Conservation (phyloP, 192 early-diverging fungal species). For the Gamsiella multidivaricata region DNA sequence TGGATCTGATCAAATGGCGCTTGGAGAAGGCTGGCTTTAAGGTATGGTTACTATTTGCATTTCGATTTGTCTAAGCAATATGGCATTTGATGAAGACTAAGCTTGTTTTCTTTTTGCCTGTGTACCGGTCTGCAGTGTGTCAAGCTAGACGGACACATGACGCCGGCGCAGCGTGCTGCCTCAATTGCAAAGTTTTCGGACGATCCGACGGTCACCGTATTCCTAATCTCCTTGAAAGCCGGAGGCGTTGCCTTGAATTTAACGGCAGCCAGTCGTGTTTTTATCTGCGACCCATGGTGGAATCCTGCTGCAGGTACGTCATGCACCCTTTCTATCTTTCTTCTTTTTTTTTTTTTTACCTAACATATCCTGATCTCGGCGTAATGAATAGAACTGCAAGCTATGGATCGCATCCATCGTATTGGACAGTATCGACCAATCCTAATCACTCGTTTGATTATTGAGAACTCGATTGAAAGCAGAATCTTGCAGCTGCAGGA, state of each 20-base stretch:
- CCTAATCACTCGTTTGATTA: constrained; percentile 87
- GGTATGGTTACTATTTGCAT: no score
- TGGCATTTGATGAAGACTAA: background rate
- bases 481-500: constrained; percentile 92
- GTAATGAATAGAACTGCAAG: constrained; percentile 76
- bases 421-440: constrained; percentile 93
- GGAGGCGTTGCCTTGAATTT: constrained; percentile 94
- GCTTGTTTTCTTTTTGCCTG: background rate
- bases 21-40: constrained; percentile 88
- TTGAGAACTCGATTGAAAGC: constrained; percentile 93
- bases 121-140: constrained; percentile 61
- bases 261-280: constrained; percentile 89
- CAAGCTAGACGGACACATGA: constrained; percentile 92
- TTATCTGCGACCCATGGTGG: constrained; percentile 73
- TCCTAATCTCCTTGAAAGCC: constrained; percentile 90
- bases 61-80: no score
- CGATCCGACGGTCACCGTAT: constrained; percentile 85
- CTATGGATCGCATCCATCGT: constrained; percentile 95
- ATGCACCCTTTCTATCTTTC: background rate
- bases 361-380: background rate
- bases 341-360: background rate
- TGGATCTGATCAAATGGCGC: constrained; percentile 92
- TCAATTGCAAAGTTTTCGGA: constrained; percentile 79
- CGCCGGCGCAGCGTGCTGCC: constrained; percentile 76
- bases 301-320: constrained; percentile 63